phyloP scores from a whole-genome alignment of 2,329 filamentous ascomycete genomes.

The Scytalidium sp. region DNA sequence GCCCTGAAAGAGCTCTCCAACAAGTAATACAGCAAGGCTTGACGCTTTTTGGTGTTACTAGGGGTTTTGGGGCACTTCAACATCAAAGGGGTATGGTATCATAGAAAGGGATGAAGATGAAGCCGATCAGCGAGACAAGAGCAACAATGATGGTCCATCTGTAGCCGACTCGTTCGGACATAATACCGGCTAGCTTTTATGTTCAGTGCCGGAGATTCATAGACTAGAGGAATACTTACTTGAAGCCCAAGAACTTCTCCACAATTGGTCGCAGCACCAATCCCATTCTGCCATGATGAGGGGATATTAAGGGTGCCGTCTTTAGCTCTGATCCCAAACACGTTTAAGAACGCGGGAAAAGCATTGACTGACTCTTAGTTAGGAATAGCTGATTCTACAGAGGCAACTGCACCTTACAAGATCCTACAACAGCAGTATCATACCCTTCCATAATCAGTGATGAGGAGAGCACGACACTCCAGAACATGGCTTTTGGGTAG shows the following conservation, averaged over 20 bases:
- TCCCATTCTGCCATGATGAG: neutral
- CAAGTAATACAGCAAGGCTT: constrained; percentile 40
- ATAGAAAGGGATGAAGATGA: constrained; percentile 48
- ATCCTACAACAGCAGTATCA: constrained; percentile 29
- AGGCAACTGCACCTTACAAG: constrained; percentile 16
- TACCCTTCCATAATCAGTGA: constrained; percentile 35
- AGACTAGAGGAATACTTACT: neutral
- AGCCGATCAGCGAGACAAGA: constrained; percentile 38
- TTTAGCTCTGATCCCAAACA: neutral
- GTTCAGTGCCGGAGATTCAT: neutral
- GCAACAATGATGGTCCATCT: constrained; percentile 42
- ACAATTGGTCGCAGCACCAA: neutral
- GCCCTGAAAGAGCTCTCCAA: constrained; percentile 45
- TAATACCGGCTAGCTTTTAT: constrained; percentile 29
- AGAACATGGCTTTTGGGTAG: constrained; percentile 12
- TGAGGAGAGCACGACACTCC: constrained; percentile 30
- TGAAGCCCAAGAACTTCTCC: neutral
- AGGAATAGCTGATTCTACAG: no score
- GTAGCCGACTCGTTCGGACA: constrained; percentile 40
- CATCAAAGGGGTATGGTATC: constrained; percentile 38
- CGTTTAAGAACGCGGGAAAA: neutral
- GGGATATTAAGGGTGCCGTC: neutral
- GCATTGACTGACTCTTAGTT: neutral
- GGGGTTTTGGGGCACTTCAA: constrained; percentile 26
- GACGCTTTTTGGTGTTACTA: constrained; percentile 19